Evolutionary conservation across 2,329 filamentous ascomycete species (phyloP).

Genomic region (Colletotrichum cuscutae): DNA sequence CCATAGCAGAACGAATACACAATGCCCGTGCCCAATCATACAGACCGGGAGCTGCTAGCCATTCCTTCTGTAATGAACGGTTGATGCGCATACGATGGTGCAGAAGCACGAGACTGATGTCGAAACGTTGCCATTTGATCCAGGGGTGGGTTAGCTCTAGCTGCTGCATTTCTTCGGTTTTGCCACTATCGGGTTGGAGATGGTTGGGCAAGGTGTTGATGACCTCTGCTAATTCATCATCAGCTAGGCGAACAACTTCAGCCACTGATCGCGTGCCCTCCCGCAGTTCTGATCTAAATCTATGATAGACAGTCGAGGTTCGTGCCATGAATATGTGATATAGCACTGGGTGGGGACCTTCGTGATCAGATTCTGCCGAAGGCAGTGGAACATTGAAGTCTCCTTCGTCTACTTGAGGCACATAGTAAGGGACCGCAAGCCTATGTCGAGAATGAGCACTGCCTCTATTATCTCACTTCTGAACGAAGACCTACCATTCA

Average conservation of each 20-base stretch:
- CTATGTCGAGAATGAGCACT: not conserved
- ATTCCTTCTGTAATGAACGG: conserved; percentile 11
- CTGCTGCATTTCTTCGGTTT: not conserved
- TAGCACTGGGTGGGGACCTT: conserved; percentile 7
- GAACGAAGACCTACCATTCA: conserved; percentile 17
- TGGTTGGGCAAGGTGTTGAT: conserved; percentile 32
- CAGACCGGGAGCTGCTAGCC: not conserved
- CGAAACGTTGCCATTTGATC: conserved; percentile 34
- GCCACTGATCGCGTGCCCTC: not conserved
- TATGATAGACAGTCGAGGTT: conserved; percentile 21
- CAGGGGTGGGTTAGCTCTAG: conserved; percentile 15
- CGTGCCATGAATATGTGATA: conserved; percentile 34
- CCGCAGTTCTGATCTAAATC: conserved; percentile 21
- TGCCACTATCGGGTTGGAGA: conserved; percentile 21
- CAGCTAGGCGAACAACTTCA: conserved; percentile 21
- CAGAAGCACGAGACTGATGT: conserved; percentile 30
- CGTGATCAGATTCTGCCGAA: not conserved
- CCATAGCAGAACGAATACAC: conserved; percentile 18
- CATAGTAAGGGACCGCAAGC: conserved; percentile 23
- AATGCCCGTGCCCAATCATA: conserved; percentile 24
- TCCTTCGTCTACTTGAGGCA: conserved; percentile 14
- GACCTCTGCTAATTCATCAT: conserved; percentile 28
- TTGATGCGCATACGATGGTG: conserved; percentile 32
- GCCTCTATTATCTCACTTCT: not conserved
- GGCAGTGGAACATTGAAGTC: conserved; percentile 25